These are phyloP conservation scores for Przewalskia tangutica DNA, from an alignment of 257 asterid species.

Conservation along the genomic window DNA sequence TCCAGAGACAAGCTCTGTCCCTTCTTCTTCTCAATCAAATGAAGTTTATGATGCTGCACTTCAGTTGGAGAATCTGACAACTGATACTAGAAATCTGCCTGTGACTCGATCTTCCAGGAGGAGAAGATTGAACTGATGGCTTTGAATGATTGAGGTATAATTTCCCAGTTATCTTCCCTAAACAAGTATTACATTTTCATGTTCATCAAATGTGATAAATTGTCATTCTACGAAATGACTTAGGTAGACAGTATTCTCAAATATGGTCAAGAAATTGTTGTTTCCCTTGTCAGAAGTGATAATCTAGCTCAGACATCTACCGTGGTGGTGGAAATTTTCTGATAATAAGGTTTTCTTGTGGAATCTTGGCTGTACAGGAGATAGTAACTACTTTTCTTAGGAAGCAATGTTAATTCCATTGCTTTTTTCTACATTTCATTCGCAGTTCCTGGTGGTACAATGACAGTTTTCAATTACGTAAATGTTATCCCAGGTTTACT, in stretches of 20 bases:
- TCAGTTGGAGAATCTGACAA: constrained; percentile 10
- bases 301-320: not conserved
- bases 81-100: constrained; percentile 13
- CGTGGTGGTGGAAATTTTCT: not conserved
- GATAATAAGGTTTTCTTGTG: not conserved
- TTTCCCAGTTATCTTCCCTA: not conserved
- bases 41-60: constrained; percentile 22
- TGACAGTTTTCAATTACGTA: not conserved
- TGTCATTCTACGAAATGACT: not conserved
- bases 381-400: not conserved
- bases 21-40: constrained; percentile 28
- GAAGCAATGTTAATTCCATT: not conserved
- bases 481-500: not conserved
- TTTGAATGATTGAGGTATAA: not conserved
- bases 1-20: constrained; percentile 16
- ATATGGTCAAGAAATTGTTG: not conserved
- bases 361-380: not conserved
- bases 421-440: not conserved
- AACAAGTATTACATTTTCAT: not conserved
- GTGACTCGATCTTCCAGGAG: constrained; percentile 11
- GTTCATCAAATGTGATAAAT: not conserved
- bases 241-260: not conserved
- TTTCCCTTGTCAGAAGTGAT: not conserved
- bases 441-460: not conserved
- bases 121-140: constrained; percentile 15